Percentiles rank a stretch among this genome's conserved stretches.
Conservation (phyloP, 257 asterid species). For the Solanum virginianum region DNA sequence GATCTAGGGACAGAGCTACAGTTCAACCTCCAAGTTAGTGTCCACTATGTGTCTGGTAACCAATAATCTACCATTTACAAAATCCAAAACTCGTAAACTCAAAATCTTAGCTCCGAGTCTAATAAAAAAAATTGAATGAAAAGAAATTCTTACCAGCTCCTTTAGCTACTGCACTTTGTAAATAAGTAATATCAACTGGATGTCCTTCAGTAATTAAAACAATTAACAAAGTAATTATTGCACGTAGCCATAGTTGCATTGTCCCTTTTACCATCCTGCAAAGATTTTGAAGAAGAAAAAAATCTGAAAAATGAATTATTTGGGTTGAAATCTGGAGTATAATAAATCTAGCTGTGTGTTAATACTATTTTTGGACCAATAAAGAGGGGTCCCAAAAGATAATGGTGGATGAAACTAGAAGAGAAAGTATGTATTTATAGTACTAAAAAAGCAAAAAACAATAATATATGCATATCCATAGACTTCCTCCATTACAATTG, state of each 20-base stretch:
- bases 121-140: background rate
- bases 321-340: background rate
- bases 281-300: background rate
- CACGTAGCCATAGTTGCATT: conserved; percentile 5
- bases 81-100: background rate
- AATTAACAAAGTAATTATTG: conserved; percentile 5
- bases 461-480: background rate
- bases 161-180: conserved; percentile 19
- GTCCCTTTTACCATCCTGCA: conserved; percentile 5
- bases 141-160: conserved; percentile 20
- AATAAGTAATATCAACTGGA: conserved; percentile 18
- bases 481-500: too few relatives aligned
- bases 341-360: background rate
- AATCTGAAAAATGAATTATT: background rate
- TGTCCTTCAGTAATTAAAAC: conserved; percentile 13
- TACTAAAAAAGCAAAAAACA: background rate
- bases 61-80: background rate
- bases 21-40: too few relatives aligned
- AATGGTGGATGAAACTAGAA: background rate
- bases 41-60: too few relatives aligned
- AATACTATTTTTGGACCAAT: background rate
- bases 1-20: too few relatives aligned
- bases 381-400: background rate
- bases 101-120: background rate
- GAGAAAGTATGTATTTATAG: background rate